Conservation (phyloP, 75 land plant genomes). For the Pinus albicaulis region DNA sequence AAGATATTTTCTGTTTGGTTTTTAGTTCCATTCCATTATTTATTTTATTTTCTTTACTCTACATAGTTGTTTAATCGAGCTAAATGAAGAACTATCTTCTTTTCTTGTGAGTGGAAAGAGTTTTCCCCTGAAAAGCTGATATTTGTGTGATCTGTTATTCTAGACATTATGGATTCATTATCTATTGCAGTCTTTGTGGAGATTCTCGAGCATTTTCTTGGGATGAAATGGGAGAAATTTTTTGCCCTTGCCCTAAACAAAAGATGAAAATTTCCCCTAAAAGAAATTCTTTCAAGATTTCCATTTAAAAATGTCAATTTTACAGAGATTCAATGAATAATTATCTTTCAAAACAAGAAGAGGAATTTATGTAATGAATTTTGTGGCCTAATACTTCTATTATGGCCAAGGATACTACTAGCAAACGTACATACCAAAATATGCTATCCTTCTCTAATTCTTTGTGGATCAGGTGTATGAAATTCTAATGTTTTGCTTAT, state of each 20-base stretch:
- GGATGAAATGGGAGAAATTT: conserved; percentile 63
- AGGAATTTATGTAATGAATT: background rate
- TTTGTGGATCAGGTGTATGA: background rate
- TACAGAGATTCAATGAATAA: background rate
- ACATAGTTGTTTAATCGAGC: background rate
- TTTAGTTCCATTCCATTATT: background rate
- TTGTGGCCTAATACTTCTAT: background rate
- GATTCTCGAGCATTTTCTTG: conserved; percentile 65
- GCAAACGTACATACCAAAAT: background rate
- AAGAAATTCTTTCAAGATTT: background rate
- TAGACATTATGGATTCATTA: conserved; percentile 87
- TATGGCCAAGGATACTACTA: background rate
- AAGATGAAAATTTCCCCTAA: conserved; percentile 21
- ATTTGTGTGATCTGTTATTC: background rate
- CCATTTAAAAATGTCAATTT: background rate
- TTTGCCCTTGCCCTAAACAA: conserved; percentile 42
- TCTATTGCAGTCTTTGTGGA: conserved; percentile 78
- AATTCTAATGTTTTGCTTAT: background rate
- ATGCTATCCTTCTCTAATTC: background rate
- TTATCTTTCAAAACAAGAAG: background rate
- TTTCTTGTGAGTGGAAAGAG: background rate
- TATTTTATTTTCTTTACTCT: background rate
- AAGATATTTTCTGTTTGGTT: background rate
- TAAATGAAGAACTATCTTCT: background rate
- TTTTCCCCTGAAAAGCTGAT: background rate